Percentiles rank a stretch among this genome's conserved stretches.
phyloP scores from a whole-genome alignment of 805 yeast species.

The Metschnikowia vanudenii region DNA sequence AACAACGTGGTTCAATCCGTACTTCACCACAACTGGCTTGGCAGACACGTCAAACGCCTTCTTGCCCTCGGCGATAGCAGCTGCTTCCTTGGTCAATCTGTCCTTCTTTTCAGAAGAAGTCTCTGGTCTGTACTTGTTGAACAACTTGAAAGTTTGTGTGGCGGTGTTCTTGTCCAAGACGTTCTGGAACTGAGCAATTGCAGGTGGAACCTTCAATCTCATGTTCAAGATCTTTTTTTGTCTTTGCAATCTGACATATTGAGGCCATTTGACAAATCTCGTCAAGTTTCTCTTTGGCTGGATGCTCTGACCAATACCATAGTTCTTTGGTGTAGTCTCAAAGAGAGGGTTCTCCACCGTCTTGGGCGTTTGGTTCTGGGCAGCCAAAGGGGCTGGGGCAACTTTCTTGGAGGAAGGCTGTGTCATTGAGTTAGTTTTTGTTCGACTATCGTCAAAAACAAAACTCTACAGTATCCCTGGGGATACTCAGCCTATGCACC shows the following conservation, averaged over 20 bases:
- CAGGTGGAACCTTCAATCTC: conserved; percentile 99
- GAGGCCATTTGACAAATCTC: conserved; percentile 99
- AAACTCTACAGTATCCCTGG: conserved; percentile 40
- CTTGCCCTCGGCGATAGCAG: conserved; percentile 98
- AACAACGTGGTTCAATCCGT: conserved; percentile 99
- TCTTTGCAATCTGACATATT: conserved; percentile 96
- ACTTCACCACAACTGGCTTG: conserved; percentile 96
- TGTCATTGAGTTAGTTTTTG: conserved; percentile 45
- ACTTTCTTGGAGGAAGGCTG: conserved; percentile 75
- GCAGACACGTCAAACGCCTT: conserved; percentile 93
- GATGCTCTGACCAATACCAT: conserved; percentile 93
- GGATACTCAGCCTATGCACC: conserved; percentile 47
- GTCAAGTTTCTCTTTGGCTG: conserved; percentile 97
- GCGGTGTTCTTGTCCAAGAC: conserved; percentile 99
- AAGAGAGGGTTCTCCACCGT: conserved; percentile 37
- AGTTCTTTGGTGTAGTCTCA: conserved; percentile 87
- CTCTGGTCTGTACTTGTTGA: conserved; percentile 99
- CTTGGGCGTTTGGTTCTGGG: conserved; percentile 30
- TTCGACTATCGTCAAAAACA: conserved; percentile 27
- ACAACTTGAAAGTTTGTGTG: conserved; percentile 91
- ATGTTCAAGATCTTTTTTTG: conserved; percentile 93
- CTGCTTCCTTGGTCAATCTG: conserved; percentile 98
- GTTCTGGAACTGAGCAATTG: conserved; percentile 94
- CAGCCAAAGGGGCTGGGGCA: conserved; percentile 89
- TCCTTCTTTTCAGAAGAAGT: conserved; percentile 96